These are phyloP conservation scores for Pythium plurisporium DNA, from an alignment of 352 stramenopile genomes.

Conservation along the genomic window DNA sequence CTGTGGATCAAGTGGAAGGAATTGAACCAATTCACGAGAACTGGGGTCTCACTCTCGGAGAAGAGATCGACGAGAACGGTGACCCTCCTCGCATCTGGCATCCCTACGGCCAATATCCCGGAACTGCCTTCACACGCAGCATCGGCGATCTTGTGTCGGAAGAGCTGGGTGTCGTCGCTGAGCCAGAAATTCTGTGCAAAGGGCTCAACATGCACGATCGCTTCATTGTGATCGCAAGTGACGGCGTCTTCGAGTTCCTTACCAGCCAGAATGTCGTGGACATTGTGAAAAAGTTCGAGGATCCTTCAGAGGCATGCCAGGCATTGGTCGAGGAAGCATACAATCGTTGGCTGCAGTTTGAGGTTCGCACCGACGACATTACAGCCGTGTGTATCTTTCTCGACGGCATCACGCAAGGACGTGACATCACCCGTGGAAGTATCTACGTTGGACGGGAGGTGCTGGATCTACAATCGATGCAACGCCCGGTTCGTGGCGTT, in stretches of 20 bases:
- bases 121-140: slow-evolving; percentile 97
- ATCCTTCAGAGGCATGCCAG: slow-evolving; percentile 87
- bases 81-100: slow-evolving; percentile 92
- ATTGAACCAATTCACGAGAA: slow-evolving; percentile 90
- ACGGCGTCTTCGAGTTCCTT: slow-evolving; percentile 95
- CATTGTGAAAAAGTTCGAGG: slow-evolving; percentile 81
- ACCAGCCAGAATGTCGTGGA: slow-evolving; percentile 93
- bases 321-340: slow-evolving; percentile 90
- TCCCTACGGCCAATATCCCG: slow-evolving; percentile 84
- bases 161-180: slow-evolving; percentile 87
- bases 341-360: slow-evolving; percentile 91
- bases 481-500: slow-evolving; percentile 69
- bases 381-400: slow-evolving; percentile 89
- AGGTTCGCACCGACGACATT: slow-evolving; percentile 95
- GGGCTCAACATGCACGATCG: slow-evolving; percentile 85
- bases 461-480: slow-evolving; percentile 80
- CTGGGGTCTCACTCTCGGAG: slow-evolving; percentile 84
- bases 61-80: slow-evolving; percentile 90
- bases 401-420: slow-evolving; percentile 46
- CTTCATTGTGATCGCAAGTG: slow-evolving; percentile 91
- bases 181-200: slow-evolving; percentile 91
- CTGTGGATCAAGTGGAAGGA: slow-evolving; percentile 95
- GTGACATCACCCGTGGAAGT: slow-evolving; percentile 62
- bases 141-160: slow-evolving; percentile 94
- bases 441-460: slow-evolving; percentile 83